phyloP scores from a whole-genome alignment of 2,329 filamentous ascomycete species.

The Paracorniculantispora psalliotae region DNA sequence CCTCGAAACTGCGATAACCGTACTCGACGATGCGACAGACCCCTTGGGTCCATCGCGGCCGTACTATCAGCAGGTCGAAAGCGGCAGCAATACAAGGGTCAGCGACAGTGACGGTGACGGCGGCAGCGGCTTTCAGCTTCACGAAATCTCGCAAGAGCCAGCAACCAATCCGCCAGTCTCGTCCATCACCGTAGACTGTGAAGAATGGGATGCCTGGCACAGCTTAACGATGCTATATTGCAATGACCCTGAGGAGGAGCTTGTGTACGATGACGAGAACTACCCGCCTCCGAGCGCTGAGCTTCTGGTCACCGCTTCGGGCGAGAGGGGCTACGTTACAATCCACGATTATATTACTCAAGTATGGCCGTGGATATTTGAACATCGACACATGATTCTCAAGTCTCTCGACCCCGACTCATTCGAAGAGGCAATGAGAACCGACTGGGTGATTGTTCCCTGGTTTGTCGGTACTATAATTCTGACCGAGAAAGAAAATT shows the following conservation, averaged over 20 bases:
- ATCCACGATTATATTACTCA: conserved; percentile 5
- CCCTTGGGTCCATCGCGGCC: background rate
- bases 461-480: background rate
- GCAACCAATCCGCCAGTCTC: background rate
- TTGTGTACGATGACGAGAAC: background rate
- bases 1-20: background rate
- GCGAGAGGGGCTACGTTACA: background rate
- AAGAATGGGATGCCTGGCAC: conserved; percentile 6
- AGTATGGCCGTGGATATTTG: conserved; percentile 1
- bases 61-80: background rate
- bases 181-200: background rate
- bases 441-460: background rate
- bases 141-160: background rate
- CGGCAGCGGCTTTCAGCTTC: background rate
- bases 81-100: too few relatives aligned
- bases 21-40: background rate
- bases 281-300: background rate
- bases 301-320: background rate
- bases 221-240: background rate
- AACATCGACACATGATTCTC: conserved; percentile 2
- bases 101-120: too few relatives aligned
- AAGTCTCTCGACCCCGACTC: background rate
- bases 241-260: background rate
- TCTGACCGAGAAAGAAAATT: background rate
- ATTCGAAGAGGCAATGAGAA: background rate